These are phyloP conservation scores for Micromonas pusilla DNA, from an alignment of 139 green algal species.

Conservation along the genomic window DNA sequence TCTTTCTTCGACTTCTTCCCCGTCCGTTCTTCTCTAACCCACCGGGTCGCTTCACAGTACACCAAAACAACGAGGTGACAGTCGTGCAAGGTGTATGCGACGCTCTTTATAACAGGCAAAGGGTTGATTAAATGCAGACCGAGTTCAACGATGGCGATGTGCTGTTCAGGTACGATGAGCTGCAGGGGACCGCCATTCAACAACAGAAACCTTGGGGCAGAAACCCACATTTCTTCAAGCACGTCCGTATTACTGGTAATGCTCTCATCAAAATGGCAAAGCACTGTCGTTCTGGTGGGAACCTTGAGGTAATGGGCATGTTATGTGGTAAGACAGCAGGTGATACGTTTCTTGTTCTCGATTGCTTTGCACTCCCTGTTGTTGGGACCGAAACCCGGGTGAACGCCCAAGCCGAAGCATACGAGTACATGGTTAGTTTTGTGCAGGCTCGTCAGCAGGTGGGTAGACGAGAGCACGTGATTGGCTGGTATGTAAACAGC, in stretches of 20 bases:
- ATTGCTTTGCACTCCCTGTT: constrained; percentile 92
- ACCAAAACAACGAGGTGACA: too few species aligned
- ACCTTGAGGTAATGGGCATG: constrained; percentile 95
- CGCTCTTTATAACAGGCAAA: too few species aligned
- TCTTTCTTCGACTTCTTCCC: too few species aligned
- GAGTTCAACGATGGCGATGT: too few species aligned
- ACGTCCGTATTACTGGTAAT: constrained; percentile 83
- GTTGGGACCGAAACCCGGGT: constrained; percentile 96
- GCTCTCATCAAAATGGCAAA: constrained; percentile 96
- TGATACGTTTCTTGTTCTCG: constrained; percentile 88
- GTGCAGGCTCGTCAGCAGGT: constrained; percentile 61
- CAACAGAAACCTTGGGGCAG: constrained; percentile 70
- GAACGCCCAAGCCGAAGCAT: constrained; percentile 80
- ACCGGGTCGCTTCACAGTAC: too few species aligned
- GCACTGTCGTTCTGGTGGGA: constrained; percentile 85
- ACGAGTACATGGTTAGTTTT: constrained; percentile 95
- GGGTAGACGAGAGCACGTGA: constrained; percentile 80
- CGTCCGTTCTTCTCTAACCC: too few species aligned
- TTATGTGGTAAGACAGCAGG: constrained; percentile 81
- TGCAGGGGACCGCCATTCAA: background rate
- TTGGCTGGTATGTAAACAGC: constrained; percentile 90
- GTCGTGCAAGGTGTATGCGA: too few species aligned
- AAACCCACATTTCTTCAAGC: constrained; percentile 84
- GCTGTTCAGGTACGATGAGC: background rate
- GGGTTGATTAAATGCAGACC: too few species aligned